These are phyloP conservation scores for Lentinula raphanica DNA, from an alignment of 768 basidiomycete species.

Conservation along the genomic window DNA sequence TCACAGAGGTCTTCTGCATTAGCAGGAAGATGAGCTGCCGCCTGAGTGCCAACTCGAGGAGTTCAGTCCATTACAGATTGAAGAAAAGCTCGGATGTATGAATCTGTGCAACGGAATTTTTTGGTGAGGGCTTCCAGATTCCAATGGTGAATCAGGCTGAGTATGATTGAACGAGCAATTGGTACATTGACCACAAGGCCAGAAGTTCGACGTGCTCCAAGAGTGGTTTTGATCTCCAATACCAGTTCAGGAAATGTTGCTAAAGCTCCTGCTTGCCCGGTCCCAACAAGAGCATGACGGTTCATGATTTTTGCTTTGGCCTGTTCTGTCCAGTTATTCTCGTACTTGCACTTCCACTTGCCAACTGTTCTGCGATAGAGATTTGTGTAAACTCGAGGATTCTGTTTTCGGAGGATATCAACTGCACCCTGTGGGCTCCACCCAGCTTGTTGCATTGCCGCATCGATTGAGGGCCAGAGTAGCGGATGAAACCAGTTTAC, in stretches of 20 bases:
- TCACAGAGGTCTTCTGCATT: slow-evolving; percentile 8
- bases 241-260: slow-evolving; percentile 13
- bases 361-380: slow-evolving; percentile 4
- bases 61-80: slow-evolving; percentile 6
- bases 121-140: slow-evolving; percentile 4
- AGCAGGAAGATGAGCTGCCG: slow-evolving; percentile 10
- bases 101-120: slow-evolving; percentile 16
- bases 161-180: slow-evolving; percentile 13
- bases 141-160: slow-evolving; percentile 9
- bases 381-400: slow-evolving; percentile 1
- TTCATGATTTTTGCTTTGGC: not conserved
- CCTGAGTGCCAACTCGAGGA: slow-evolving; percentile 2
- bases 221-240: slow-evolving; percentile 10
- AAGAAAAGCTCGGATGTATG: slow-evolving; percentile 7
- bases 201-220: slow-evolving; percentile 9
- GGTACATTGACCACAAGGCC: slow-evolving; percentile 11
- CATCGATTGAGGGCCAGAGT: slow-evolving; percentile 11
- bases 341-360: slow-evolving; percentile 1
- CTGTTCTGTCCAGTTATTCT: slow-evolving; percentile 1
- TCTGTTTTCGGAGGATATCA: not conserved
- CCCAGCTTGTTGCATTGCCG: not conserved
- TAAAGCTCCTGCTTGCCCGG: slow-evolving; percentile 13
- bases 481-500: slow-evolving; percentile 19
- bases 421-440: slow-evolving; percentile 1
- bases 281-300: slow-evolving; percentile 9